Conservation (phyloP, 2,329 filamentous ascomycete species). For the Periglandula ipomoeae region DNA sequence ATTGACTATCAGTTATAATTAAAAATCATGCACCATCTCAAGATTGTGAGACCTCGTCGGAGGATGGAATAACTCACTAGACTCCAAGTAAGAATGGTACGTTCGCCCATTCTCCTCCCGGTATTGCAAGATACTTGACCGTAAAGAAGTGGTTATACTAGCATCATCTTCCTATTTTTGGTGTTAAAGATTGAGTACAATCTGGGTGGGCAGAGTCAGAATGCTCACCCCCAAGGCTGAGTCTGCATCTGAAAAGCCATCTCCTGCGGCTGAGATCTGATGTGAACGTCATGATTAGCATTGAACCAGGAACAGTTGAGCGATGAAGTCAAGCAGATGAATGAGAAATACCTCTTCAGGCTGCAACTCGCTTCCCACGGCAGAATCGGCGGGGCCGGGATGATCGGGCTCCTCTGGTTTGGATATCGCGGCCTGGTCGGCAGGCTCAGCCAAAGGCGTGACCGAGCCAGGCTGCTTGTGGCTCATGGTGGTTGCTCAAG, state of each 20-base stretch:
- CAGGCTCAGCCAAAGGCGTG: neutral
- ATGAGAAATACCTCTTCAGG: neutral
- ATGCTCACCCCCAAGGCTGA: slow-evolving; percentile 10
- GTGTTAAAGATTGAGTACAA: too few species aligned
- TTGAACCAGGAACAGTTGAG: neutral
- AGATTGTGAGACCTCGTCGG: neutral
- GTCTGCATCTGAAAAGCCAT: neutral
- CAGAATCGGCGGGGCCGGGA: neutral
- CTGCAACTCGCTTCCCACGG: neutral
- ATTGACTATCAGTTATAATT: slow-evolving; percentile 10
- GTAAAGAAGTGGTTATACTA: slow-evolving; percentile 17
- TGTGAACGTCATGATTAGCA: neutral
- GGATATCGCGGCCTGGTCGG: neutral
- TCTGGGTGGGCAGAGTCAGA: neutral
- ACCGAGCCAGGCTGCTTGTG: neutral
- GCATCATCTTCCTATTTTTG: slow-evolving; percentile 1
- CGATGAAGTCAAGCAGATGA: neutral
- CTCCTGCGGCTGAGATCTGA: neutral
- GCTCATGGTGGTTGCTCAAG: neutral
- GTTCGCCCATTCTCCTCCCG: slow-evolving; percentile 29
- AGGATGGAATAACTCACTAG: slow-evolving; percentile 13
- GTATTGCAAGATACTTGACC: slow-evolving; percentile 26
- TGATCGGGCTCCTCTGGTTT: neutral
- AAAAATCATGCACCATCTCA: neutral
- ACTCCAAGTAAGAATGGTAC: slow-evolving; percentile 25